Evolutionary conservation across 768 basidiomycete genomes (phyloP).

Genomic region (Amanita polypyramis): DNA sequence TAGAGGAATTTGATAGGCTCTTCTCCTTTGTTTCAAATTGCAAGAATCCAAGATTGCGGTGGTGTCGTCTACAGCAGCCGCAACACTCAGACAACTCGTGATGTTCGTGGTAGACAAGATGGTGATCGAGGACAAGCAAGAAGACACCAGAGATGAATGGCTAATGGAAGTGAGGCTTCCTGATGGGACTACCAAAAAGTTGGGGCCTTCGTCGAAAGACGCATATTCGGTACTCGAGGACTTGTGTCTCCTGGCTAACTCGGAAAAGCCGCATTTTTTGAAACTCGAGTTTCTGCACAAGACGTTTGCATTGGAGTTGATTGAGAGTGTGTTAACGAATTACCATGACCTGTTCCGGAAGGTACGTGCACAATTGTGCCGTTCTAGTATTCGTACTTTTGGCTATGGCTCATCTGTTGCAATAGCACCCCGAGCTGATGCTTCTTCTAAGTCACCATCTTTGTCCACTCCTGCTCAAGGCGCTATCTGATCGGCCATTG

Average conservation of each 20-base stretch:
- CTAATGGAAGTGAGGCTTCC: slow-evolving; percentile 47
- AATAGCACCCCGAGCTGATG: slow-evolving; percentile 71
- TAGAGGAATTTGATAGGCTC: slow-evolving; percentile 41
- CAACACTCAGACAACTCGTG: slow-evolving; percentile 88
- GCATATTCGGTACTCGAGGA: slow-evolving; percentile 88
- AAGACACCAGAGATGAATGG: slow-evolving; percentile 23
- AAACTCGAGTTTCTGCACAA: slow-evolving; percentile 76
- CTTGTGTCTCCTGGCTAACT: slow-evolving; percentile 78
- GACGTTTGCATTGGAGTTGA: slow-evolving; percentile 93
- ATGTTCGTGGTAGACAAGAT: slow-evolving; percentile 99
- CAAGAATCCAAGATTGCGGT: slow-evolving; percentile 95
- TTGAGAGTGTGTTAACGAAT: slow-evolving; percentile 93
- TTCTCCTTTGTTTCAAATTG: slow-evolving; percentile 89
- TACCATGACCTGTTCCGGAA: slow-evolving; percentile 80
- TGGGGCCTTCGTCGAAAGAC: slow-evolving; percentile 74
- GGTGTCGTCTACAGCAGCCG: slow-evolving; percentile 94
- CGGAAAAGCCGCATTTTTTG: slow-evolving; percentile 72
- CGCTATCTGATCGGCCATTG: slow-evolving; percentile 68
- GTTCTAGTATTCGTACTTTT: not conserved
- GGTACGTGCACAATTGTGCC: slow-evolving; percentile 27
- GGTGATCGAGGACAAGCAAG: slow-evolving; percentile 55
- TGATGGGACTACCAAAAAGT: slow-evolving; percentile 48
- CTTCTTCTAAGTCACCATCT: slow-evolving; percentile 85
- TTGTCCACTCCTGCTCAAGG: slow-evolving; percentile 80
- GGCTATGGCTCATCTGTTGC: not conserved